Percentiles rank a stretch among this genome's conserved stretches.
phyloP scores from a whole-genome alignment of 2,329 filamentous ascomycete genomes.

The Westerdykella aurantiaca region DNA sequence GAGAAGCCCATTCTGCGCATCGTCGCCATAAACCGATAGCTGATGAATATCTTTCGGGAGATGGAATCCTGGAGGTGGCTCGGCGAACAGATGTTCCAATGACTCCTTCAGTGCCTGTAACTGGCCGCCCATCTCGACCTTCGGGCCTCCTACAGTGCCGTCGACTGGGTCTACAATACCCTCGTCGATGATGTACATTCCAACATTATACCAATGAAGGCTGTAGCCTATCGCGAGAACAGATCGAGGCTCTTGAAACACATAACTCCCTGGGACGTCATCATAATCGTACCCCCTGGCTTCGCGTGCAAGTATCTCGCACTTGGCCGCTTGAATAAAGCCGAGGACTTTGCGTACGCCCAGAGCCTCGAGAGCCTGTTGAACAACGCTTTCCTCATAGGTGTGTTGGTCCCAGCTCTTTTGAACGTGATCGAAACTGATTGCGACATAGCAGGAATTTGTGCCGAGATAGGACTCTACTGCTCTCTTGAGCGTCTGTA shows the following conservation, averaged over 20 bases:
- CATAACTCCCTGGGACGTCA: slow-evolving; percentile 1
- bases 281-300: not conserved
- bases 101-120: slow-evolving; percentile 2
- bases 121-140: slow-evolving; percentile 2
- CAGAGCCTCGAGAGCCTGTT: slow-evolving; percentile 8
- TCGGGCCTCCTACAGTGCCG: slow-evolving; percentile 2
- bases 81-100: slow-evolving; percentile 3
- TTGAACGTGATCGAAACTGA: slow-evolving; percentile 2
- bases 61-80: slow-evolving; percentile 1
- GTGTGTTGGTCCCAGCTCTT: not conserved
- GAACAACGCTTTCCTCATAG: not conserved
- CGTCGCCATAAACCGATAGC: slow-evolving; percentile 9
- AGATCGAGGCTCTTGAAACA: slow-evolving; percentile 1
- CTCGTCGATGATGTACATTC: slow-evolving; percentile 4
- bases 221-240: slow-evolving; percentile 6
- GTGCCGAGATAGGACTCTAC: slow-evolving; percentile 11
- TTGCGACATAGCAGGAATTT: slow-evolving; percentile 8
- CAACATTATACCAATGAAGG: slow-evolving; percentile 5
- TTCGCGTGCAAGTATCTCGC: slow-evolving; percentile 1
- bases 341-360: slow-evolving; percentile 7
- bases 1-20: slow-evolving; percentile 4
- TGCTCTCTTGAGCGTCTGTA: slow-evolving; percentile 6
- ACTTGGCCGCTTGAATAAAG: slow-evolving; percentile 2
- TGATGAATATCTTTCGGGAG: slow-evolving; percentile 3
- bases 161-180: slow-evolving; percentile 5